Base-by-base conservation (phyloP, 2,329 filamentous ascomycete genomes). In the Pseudohalonectria lignicola region DNA sequence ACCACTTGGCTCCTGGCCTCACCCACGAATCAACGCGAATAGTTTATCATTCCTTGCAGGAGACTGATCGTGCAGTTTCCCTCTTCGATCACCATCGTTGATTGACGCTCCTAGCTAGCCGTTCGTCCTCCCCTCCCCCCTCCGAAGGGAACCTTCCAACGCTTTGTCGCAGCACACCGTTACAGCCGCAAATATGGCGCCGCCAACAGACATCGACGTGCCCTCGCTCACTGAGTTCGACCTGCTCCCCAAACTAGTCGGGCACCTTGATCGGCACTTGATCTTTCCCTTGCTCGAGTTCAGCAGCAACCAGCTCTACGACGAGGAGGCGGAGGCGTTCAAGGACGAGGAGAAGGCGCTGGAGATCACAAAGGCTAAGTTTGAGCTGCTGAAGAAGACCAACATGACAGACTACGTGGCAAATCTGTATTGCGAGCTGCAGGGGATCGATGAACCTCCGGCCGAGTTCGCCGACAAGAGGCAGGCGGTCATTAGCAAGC, bases 341-440 rank as follows among this genome's bases (percentile, higher is more conserved):
- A 62, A 70, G 60, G 68, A 75, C 43, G 66, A 67, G 44, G 63
- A 57, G 29, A 64, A 72, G 62, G 64, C 74, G 40, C 70, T 70
- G 53, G 80, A 88, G 60, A 80, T 94, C 52, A 81, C 82, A 46
- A 77, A 83, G 57, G 79, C 87, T 52, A 94, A 94, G 64, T 94
- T 90, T 62, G 82, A 90, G 65, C 79, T 98, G 42, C 78, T 98
- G 50, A 90, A 94, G 69, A 81, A 87, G 61, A 96, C 92, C 55
- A 95, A 96, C 72, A 98, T 98, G 92, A 92, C 83, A 54, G 92
- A 98, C 64, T 98, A 94, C 60, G 86, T 96, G 39, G 88, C 88
- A 55, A 84, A 82, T 54, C 69, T 98, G 49, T 86, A 94, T 71
- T 83, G 84, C 59, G 84, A 95, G 55, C 77, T 98, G 49, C 79